A percentile compares a stretch with the other conserved stretches of the same genome.
These are phyloP conservation scores for Chaetomium tenue DNA, from an alignment of 495 filamentous ascomycete species.

Conservation along the genomic window DNA sequence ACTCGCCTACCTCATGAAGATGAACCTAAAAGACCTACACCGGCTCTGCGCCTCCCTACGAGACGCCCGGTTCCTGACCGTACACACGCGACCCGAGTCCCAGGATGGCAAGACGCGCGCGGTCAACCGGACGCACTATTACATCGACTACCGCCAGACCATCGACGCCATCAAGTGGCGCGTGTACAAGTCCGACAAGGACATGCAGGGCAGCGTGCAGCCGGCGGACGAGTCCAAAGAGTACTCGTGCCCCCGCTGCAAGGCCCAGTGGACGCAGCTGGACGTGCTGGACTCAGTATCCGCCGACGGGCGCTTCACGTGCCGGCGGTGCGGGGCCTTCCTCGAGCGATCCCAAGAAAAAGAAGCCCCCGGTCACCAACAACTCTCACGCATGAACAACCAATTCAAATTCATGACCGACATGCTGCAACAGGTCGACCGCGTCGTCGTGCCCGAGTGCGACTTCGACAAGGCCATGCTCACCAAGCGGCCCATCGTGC, in stretches of 20 bases:
- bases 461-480: slow-evolving; percentile 76
- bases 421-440: slow-evolving; percentile 82
- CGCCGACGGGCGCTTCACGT: slow-evolving; percentile 66
- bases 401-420: slow-evolving; percentile 83
- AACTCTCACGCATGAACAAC: slow-evolving; percentile 79
- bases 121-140: slow-evolving; percentile 87
- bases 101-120: slow-evolving; percentile 78
- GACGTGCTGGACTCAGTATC: slow-evolving; percentile 75
- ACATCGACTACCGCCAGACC: slow-evolving; percentile 88
- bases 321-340: slow-evolving; percentile 72
- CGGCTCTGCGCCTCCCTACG: slow-evolving; percentile 78
- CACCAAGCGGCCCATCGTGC: slow-evolving; percentile 56
- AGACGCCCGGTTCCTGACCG: slow-evolving; percentile 80
- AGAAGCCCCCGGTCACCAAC: slow-evolving; percentile 73
- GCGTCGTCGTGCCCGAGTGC: slow-evolving; percentile 76
- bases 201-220: slow-evolving; percentile 75
- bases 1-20: slow-evolving; percentile 76
- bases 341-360: slow-evolving; percentile 67
- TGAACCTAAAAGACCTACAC: slow-evolving; percentile 84
- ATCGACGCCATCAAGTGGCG: slow-evolving; percentile 97
- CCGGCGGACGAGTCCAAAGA: slow-evolving; percentile 86
- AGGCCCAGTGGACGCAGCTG: slow-evolving; percentile 76
- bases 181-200: slow-evolving; percentile 77
- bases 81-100: slow-evolving; percentile 77
- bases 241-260: slow-evolving; percentile 78